Evolutionary conservation across 1,284 basidiomycete species (phyloP).

Genomic region (Sphagnurus paluster): DNA sequence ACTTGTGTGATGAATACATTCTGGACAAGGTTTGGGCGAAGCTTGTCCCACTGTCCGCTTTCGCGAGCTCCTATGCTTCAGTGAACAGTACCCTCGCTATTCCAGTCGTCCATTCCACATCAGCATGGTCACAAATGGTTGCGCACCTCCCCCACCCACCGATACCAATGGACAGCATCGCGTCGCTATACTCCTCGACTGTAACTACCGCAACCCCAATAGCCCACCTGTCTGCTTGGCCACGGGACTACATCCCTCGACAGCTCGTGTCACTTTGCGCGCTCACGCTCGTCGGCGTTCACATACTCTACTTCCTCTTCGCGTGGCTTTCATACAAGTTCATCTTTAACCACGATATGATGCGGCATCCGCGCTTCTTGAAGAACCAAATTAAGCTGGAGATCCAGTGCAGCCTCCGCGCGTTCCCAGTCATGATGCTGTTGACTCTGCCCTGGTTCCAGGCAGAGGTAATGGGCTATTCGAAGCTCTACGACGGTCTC

Average conservation of each 20-base stretch:
- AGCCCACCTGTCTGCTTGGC: slow-evolving; percentile 64
- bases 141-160: slow-evolving; percentile 61
- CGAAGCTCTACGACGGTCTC: slow-evolving; percentile 77
- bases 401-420: slow-evolving; percentile 74
- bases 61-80: slow-evolving; percentile 37
- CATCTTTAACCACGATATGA: slow-evolving; percentile 97
- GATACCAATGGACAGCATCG: slow-evolving; percentile 35
- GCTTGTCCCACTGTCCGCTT: slow-evolving; percentile 70
- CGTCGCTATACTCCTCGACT: slow-evolving; percentile 29
- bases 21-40: slow-evolving; percentile 81
- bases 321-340: slow-evolving; percentile 82
- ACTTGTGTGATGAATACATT: slow-evolving; percentile 69
- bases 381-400: slow-evolving; percentile 86
- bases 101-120: slow-evolving; percentile 31
- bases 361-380: slow-evolving; percentile 92
- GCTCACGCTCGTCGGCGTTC: slow-evolving; percentile 82
- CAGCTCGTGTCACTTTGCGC: slow-evolving; percentile 77
- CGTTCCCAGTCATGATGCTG: slow-evolving; percentile 81
- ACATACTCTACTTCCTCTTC: slow-evolving; percentile 84
- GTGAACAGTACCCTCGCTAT: slow-evolving; percentile 33
- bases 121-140: slow-evolving; percentile 54
- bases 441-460: slow-evolving; percentile 95
- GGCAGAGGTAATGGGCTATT: slow-evolving; percentile 88
- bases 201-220: slow-evolving; percentile 18
- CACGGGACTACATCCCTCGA: slow-evolving; percentile 77